Evolutionary conservation across 495 filamentous ascomycete genomes (phyloP).

Genomic region (Xylaria longipes): DNA sequence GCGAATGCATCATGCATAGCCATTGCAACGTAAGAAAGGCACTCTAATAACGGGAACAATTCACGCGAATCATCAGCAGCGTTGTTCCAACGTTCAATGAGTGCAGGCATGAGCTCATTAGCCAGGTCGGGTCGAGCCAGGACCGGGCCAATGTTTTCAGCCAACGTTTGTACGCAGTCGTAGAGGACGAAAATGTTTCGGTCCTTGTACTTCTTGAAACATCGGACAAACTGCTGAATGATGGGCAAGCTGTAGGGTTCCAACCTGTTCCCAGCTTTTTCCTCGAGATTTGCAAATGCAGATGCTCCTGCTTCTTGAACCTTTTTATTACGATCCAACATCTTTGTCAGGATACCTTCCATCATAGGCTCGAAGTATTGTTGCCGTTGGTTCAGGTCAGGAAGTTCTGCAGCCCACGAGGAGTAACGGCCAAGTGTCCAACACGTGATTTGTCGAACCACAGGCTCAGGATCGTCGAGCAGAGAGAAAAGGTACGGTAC

Average conservation of each 20-base stretch:
- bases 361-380: conserved; percentile 95
- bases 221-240: conserved; percentile 87
- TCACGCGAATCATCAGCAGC: conserved; percentile 90
- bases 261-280: conserved; percentile 82
- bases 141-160: conserved; percentile 84
- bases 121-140: conserved; percentile 79
- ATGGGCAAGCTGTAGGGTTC: conserved; percentile 89
- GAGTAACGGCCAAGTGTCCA: conserved; percentile 97
- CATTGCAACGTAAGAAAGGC: conserved; percentile 90
- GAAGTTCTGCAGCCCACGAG: conserved; percentile 83
- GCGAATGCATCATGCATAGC: conserved; percentile 84
- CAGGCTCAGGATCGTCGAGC: conserved; percentile 82
- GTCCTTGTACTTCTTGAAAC: conserved; percentile 95
- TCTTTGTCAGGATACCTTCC: conserved; percentile 91
- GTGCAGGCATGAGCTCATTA: conserved; percentile 88
- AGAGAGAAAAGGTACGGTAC: conserved; percentile 90
- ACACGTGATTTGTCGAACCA: conserved; percentile 97
- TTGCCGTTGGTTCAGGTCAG: conserved; percentile 66
- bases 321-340: conserved; percentile 97
- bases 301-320: conserved; percentile 97
- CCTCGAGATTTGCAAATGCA: conserved; percentile 94
- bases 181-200: conserved; percentile 99
- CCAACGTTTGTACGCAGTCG: conserved; percentile 97
- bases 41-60: conserved; percentile 92
- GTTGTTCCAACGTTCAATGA: conserved; percentile 88